Conservation (phyloP, 345 rosid genomes). For the Salix suchowensis region DNA sequence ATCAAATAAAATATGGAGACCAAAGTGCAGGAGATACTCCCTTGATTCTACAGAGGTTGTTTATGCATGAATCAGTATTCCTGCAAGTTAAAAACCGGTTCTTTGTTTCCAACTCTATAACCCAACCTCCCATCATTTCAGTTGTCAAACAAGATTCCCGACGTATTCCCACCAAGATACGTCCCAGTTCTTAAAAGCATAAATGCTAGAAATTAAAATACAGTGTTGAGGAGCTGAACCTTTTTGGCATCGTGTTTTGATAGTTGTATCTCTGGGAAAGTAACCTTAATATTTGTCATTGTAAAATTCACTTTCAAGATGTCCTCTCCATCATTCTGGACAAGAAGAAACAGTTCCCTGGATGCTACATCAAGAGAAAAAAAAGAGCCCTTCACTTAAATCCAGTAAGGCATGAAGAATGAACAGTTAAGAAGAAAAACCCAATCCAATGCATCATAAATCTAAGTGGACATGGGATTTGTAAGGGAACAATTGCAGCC, state of each 20-base stretch:
- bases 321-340: conserved; percentile 34
- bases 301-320: conserved; percentile 19
- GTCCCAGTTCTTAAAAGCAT: background rate
- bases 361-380: conserved; percentile 18
- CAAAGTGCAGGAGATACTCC: too few species aligned
- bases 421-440: background rate
- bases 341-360: conserved; percentile 24
- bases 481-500: too few species aligned
- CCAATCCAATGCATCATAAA: background rate
- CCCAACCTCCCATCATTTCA: too few species aligned
- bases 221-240: conserved; percentile 21
- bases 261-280: background rate
- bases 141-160: too few species aligned
- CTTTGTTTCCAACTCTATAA: background rate
- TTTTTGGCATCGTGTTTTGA: conserved; percentile 11
- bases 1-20: background rate
- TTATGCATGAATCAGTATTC: background rate
- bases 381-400: background rate
- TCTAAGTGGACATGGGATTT: background rate
- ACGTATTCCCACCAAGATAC: background rate
- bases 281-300: conserved; percentile 1
- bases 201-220: background rate
- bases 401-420: background rate
- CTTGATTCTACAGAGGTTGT: too few species aligned
- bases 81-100: background rate